Conservation (phyloP, 441 rosid species). For the Pelargonium cotyledonis region DNA sequence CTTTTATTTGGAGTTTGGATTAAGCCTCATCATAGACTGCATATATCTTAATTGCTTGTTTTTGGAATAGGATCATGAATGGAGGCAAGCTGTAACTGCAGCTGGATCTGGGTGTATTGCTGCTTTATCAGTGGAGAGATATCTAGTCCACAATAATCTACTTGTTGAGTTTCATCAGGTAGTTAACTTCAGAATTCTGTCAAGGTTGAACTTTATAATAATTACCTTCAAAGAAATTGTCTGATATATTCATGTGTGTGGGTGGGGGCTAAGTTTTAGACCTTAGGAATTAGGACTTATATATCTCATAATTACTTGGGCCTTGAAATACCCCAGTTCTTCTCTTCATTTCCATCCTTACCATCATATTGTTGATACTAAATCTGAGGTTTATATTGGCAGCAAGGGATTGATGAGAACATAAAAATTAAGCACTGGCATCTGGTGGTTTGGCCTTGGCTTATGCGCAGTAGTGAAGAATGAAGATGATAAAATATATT, state of each 20-base stretch:
- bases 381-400: too few species aligned
- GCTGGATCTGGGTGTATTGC: conserved; percentile 97
- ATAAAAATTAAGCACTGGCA: too few species aligned
- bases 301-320: too few species aligned
- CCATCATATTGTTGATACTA: too few species aligned
- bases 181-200: conserved; percentile 16
- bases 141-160: conserved; percentile 74
- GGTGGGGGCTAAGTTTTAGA: too few species aligned
- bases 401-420: too few species aligned
- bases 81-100: conserved; percentile 98
- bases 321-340: too few species aligned
- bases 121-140: conserved; percentile 93
- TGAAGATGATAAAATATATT: too few species aligned
- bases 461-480: too few species aligned
- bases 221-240: neutral
- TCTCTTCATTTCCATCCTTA: too few species aligned
- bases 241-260: neutral
- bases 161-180: conserved; percentile 97
- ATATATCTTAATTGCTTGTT: conserved; percentile 11
- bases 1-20: neutral
- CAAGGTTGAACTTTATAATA: neutral
- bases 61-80: conserved; percentile 69
- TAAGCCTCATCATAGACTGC: neutral
- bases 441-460: too few species aligned
- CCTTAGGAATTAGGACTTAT: too few species aligned